phyloP scores from a whole-genome alignment of 2,329 filamentous ascomycete genomes.

The Cordyceps cateniannulata region DNA sequence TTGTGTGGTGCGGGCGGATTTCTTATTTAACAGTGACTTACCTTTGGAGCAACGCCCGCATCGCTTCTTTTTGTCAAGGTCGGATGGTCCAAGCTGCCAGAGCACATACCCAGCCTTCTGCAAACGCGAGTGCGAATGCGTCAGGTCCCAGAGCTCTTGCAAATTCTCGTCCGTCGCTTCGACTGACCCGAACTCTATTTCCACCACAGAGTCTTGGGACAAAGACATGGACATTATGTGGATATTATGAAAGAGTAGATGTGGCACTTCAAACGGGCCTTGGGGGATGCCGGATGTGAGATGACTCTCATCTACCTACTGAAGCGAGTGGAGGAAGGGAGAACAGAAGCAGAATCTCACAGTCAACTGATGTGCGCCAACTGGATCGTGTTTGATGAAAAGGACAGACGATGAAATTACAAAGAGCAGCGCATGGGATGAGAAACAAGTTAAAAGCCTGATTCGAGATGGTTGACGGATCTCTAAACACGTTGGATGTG shows the following conservation, averaged over 20 bases:
- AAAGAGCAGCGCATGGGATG: neutral
- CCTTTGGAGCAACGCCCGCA: constrained; percentile 23
- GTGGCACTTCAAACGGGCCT: neutral
- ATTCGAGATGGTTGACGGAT: neutral
- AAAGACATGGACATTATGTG: neutral
- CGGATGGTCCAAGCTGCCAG: constrained; percentile 18
- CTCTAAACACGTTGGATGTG: neutral
- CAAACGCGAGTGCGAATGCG: constrained; percentile 17
- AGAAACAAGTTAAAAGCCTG: neutral
- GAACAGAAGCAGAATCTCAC: neutral
- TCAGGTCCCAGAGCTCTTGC: constrained; percentile 15
- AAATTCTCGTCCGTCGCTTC: constrained; percentile 17
- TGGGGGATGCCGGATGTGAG: too few species aligned
- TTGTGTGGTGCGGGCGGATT: neutral
- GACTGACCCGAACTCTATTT: constrained; percentile 15
- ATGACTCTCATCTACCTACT: too few species aligned
- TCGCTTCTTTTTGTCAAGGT: constrained; percentile 26
- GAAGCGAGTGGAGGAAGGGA: neutral
- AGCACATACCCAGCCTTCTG: constrained; percentile 23
- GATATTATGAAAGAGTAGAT: neutral
- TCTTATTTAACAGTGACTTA: constrained; percentile 9
- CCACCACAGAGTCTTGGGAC: neutral
- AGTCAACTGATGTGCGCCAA: neutral
- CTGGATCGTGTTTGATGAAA: neutral
- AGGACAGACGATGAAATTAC: neutral